Conservation (phyloP, 192 early-diverging fungal species). For the Backusella tuberculispora region DNA sequence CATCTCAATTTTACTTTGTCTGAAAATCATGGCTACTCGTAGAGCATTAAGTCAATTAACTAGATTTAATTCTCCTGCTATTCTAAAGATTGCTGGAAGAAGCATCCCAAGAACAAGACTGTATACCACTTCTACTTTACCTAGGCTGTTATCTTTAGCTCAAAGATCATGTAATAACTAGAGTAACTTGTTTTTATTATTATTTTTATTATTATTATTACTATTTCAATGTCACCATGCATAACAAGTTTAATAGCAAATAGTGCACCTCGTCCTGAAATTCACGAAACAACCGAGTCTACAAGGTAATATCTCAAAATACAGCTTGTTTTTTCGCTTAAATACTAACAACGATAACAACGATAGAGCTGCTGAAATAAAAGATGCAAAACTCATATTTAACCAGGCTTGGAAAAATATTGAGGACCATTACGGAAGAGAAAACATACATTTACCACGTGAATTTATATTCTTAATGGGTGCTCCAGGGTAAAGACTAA, state of each 20-base stretch:
- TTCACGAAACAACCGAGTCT: neutral
- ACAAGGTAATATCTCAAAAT: neutral
- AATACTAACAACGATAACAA: neutral
- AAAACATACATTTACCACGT: constrained; percentile 56
- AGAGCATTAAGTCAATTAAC: neutral
- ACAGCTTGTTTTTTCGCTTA: neutral
- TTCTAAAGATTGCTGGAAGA: neutral
- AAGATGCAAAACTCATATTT: constrained; percentile 63
- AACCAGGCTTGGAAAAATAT: constrained; percentile 65
- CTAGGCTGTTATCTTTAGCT: neutral
- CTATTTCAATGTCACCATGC: neutral
- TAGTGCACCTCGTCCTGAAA: neutral
- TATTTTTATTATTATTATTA: too few species aligned
- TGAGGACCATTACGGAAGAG: constrained; percentile 53
- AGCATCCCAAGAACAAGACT: neutral
- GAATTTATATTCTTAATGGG: constrained; percentile 66
- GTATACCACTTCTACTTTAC: neutral
- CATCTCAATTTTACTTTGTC: neutral
- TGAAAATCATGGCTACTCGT: neutral
- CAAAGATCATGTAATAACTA: constrained; percentile 3
- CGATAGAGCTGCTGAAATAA: constrained; percentile 49
- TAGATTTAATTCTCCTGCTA: neutral
- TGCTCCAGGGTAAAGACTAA: constrained; percentile 46
- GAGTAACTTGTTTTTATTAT: neutral
- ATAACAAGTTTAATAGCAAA: neutral